A percentile compares a stretch with the other conserved stretches of the same genome.
Conservation (phyloP, 2,329 filamentous ascomycete species). For the Alternaria sp. region DNA sequence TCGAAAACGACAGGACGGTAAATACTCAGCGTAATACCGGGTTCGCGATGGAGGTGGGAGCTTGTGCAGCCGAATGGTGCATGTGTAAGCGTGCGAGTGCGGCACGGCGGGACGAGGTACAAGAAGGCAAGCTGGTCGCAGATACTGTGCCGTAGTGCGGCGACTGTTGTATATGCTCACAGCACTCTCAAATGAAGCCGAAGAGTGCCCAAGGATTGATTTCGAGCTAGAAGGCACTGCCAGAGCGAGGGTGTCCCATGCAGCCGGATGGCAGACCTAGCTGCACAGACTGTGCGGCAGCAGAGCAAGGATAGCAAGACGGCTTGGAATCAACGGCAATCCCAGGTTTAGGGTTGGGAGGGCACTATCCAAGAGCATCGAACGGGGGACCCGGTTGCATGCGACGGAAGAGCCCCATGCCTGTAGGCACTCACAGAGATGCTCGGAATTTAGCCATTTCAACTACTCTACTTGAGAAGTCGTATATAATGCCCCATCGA, state of each 20-base stretch:
- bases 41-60: conserved; percentile 26
- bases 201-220: conserved; percentile 30
- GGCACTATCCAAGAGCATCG: conserved; percentile 33
- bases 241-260: conserved; percentile 42
- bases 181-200: conserved; percentile 19
- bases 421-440: conserved; percentile 34
- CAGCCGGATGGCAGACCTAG: conserved; percentile 29
- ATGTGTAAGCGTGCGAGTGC: conserved; percentile 22
- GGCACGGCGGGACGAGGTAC: conserved; percentile 26
- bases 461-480: conserved; percentile 45
- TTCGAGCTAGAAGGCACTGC: conserved; percentile 34
- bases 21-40: conserved; percentile 33
- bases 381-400: conserved; percentile 39
- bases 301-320: conserved; percentile 36
- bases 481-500: conserved; percentile 40
- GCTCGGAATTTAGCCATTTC: conserved; percentile 44
- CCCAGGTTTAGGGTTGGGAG: conserved; percentile 42
- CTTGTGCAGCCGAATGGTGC: conserved; percentile 33
- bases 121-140: conserved; percentile 23
- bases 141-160: conserved; percentile 26
- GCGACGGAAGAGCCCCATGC: conserved; percentile 36
- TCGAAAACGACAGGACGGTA: conserved; percentile 38
- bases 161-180: conserved; percentile 35
- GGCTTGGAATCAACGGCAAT: conserved; percentile 43
- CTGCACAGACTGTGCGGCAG: conserved; percentile 40